Conservation (phyloP, 2,329 filamentous ascomycete species). For the Scedosporium dehoogii region DNA sequence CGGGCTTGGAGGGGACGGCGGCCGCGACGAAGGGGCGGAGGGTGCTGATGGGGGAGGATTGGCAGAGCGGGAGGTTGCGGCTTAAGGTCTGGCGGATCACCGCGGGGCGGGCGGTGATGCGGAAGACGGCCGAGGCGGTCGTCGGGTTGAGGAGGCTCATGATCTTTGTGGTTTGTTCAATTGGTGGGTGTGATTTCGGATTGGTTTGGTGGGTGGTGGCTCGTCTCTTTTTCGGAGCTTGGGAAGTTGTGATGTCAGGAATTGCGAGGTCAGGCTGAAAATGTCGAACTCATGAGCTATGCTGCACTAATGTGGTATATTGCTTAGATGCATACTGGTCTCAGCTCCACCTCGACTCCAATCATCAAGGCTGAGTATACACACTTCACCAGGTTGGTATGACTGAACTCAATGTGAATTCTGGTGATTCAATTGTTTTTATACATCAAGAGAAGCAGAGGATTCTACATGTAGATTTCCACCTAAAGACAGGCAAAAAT, state of each 20-base stretch:
- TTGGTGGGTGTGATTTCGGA: not conserved
- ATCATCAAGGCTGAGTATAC: too few species aligned
- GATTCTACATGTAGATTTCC: too few species aligned
- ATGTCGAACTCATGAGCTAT: not conserved
- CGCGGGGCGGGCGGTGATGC: constrained; percentile 2
- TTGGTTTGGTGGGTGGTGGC: not conserved
- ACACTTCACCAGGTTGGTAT: too few species aligned
- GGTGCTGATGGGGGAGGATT: not conserved
- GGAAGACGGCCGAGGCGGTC: constrained; percentile 1
- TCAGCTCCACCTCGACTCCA: too few species aligned
- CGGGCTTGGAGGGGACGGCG: constrained; percentile 4
- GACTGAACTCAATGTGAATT: too few species aligned
- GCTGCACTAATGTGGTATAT: not conserved
- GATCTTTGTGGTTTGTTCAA: not conserved
- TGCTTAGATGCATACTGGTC: not conserved
- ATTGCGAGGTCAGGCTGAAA: constrained; percentile 4
- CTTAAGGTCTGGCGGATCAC: not conserved
- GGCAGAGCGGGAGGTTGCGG: not conserved
- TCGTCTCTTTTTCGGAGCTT: not conserved
- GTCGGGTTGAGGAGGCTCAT: constrained; percentile 7
- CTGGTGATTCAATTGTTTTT: too few species aligned
- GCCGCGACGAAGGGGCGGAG: constrained; percentile 13
- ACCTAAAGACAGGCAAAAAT: too few species aligned
- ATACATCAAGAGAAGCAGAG: too few species aligned
- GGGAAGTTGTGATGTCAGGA: constrained; percentile 4